phyloP scores from a whole-genome alignment of 2,329 filamentous ascomycete species.

The Magnaporthiopsis poae region DNA sequence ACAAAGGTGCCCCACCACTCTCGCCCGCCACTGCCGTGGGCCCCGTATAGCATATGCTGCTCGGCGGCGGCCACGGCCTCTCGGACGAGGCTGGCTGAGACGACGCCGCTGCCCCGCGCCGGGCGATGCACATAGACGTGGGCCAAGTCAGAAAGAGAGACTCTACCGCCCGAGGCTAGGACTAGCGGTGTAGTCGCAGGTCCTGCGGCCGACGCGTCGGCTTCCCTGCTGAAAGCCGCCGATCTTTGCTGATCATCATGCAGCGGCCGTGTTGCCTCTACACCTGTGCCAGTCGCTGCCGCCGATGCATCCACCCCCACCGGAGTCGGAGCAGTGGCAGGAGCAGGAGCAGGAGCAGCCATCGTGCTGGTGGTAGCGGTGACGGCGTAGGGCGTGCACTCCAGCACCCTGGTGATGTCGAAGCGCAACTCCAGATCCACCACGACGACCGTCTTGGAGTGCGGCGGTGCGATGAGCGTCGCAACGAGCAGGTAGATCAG shows the following conservation, averaged over 20 bases:
- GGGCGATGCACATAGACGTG: conserved; percentile 44
- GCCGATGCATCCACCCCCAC: no score
- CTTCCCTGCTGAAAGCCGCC: no score
- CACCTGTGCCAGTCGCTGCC: neutral
- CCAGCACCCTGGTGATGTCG: conserved; percentile 38
- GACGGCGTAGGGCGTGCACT: conserved; percentile 9
- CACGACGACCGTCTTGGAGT: conserved; percentile 39
- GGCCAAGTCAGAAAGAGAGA: conserved; percentile 26
- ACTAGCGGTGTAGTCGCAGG: neutral
- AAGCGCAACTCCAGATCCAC: conserved; percentile 48
- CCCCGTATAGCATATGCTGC: conserved; percentile 41
- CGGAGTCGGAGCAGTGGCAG: neutral
- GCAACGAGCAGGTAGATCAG: conserved; percentile 48
- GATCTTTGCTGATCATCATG: neutral
- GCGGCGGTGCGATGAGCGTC: conserved; percentile 37
- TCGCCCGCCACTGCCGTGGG: conserved; percentile 32
- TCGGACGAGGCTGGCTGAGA: conserved; percentile 12
- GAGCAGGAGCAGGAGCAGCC: no score
- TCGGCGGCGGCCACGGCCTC: conserved; percentile 31
- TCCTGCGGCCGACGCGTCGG: neutral
- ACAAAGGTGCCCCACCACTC: conserved; percentile 52
- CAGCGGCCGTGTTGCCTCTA: neutral
- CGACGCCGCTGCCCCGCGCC: conserved; percentile 18
- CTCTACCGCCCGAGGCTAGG: neutral
- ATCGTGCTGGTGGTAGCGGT: neutral